Evolutionary conservation across 1,284 basidiomycete genomes (phyloP), one percentile per base, ranked within the genome.

Genomic region (Cutaneotrichosporon sp.): DNA sequence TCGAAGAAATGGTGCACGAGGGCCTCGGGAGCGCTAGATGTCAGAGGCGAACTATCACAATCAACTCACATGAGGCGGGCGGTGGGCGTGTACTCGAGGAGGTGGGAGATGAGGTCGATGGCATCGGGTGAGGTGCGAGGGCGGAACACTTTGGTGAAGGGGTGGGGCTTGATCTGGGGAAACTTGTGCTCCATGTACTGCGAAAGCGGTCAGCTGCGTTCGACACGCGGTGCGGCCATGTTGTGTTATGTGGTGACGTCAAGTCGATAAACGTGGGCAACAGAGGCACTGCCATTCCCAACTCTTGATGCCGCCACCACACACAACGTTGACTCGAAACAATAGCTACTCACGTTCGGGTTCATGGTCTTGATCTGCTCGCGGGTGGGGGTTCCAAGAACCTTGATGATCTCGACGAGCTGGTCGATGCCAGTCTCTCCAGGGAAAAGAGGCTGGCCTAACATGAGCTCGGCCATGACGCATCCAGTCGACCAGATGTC

Each of bases 311-410:
- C 16, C 30, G 42, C 42, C 42, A 46, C 51, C 31, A 53, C 30
- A 32, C 51, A 32, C 51, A 50, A 14, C 30, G 31, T 18, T 10
- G 18, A 46, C 42, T 46, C 18, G 18, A 46, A 18, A 18, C 42
- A n/a, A n/a, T 18, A n/a, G 7, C 31, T 9, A 73, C 78, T 74
- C 70, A 80, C 79, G 84, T 96, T 96, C 58, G 97, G 96, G 83
- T 99, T 99, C 96, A 99, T 99, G 72, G 97, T 98, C 89, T 98
- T 98, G 87, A 99, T 99, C 82, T 99, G 97, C 80, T 99, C 97
- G 72, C 96, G 86, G 64, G 96, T 96, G 0, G 96, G 96, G 26
- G 97, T 99, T 22, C 96, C 96, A 67, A 99, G 87, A 51, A 99
- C 94, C 83, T 99, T 99, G 89, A 99, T 99, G 76, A 99, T 99